Percentiles rank a stretch among this genome's conserved stretches.
Conservation (phyloP, 169 alveolate genomes). For the Plasmodium yoelii region DNA sequence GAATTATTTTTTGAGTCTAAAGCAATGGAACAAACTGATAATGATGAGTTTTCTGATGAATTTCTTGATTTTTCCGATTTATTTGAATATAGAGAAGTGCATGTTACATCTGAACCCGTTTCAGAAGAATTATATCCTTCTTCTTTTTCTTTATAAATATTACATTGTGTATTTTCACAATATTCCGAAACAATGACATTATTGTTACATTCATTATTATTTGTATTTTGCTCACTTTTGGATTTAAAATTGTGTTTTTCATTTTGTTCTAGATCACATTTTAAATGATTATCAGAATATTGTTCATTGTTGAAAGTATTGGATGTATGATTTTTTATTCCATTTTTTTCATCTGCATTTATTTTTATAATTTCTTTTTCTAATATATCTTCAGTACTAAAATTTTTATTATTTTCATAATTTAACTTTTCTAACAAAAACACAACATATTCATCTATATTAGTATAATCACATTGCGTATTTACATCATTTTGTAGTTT, state of each 20-base stretch:
- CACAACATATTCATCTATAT: conserved; percentile 56
- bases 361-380: conserved; percentile 34
- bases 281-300: background rate
- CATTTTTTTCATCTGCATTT: background rate
- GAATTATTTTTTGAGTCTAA: conserved; percentile 21
- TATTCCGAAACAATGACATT: too few species aligned
- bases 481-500: conserved; percentile 1
- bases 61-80: conserved; percentile 6
- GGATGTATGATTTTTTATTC: background rate
- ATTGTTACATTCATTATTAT: background rate
- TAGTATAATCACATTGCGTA: conserved; percentile 45
- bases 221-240: background rate
- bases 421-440: conserved; percentile 52
- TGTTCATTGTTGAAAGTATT: conserved; percentile 12
- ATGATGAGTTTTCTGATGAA: conserved; percentile 30
- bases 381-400: conserved; percentile 25
- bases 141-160: background rate
- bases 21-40: background rate
- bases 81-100: conserved; percentile 10
- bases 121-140: background rate
- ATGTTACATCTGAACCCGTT: background rate
- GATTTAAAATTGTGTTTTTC: background rate
- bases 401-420: conserved; percentile 32
- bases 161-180: background rate
- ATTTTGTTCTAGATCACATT: background rate